phyloP scores from a whole-genome alignment of 1,284 basidiomycete genomes.

The Trichosporon sp. region DNA sequence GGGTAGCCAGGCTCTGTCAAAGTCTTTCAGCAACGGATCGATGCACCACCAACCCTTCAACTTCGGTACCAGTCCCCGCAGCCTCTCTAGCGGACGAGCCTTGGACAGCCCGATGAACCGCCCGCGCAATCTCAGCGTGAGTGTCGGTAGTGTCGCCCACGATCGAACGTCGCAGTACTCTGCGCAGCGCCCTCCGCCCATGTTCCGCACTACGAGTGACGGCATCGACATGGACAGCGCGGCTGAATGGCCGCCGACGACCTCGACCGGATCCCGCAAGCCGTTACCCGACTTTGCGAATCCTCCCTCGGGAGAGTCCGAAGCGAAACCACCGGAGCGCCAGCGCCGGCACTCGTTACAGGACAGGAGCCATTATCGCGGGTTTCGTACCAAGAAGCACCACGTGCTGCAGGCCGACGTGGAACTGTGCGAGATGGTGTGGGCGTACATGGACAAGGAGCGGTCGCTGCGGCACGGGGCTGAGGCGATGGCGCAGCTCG shows the following conservation, averaged over 20 bases:
- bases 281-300: background rate
- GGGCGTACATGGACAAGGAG: slow-evolving; percentile 42
- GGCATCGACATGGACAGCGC: slow-evolving; percentile 48
- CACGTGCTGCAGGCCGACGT: slow-evolving; percentile 47
- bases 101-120: slow-evolving; percentile 15
- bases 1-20: background rate
- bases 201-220: slow-evolving; percentile 46
- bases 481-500: slow-evolving; percentile 43
- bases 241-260: slow-evolving; percentile 40
- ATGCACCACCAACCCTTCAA: slow-evolving; percentile 2
- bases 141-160: slow-evolving; percentile 5
- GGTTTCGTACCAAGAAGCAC: slow-evolving; percentile 10
- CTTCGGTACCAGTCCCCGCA: background rate
- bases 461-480: slow-evolving; percentile 38
- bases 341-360: slow-evolving; percentile 33
- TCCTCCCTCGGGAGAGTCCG: background rate
- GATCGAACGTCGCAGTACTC: background rate
- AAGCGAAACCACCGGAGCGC: background rate
- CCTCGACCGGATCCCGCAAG: background rate
- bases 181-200: slow-evolving; percentile 21
- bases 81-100: background rate
- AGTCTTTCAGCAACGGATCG: slow-evolving; percentile 10
- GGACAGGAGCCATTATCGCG: slow-evolving; percentile 30
- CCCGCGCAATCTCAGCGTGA: slow-evolving; percentile 2
- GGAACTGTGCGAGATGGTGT: slow-evolving; percentile 45